Base-by-base conservation (phyloP, 345 rosid species). In the Streptanthus diversifolius region DNA sequence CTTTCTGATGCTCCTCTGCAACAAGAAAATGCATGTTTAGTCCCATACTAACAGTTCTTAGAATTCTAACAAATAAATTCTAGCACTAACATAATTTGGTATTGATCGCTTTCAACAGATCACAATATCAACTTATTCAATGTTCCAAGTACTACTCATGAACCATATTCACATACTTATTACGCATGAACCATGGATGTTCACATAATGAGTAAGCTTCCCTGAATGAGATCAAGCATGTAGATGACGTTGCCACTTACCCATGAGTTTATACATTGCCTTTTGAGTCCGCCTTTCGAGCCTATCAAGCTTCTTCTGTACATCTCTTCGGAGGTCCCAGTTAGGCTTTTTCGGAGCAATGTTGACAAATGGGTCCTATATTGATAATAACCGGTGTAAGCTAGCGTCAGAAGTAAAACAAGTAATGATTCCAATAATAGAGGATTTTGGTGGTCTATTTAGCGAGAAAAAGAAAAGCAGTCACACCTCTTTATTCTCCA, bases 281-380 rank as follows among this genome's bases (percentile, higher is more conserved):
- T 90, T 91, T 56, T 87, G 93, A 5, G 97, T 91, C 36, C 93
- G 88, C 72, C 82, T 88, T 71, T 91, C 98, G 8, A 95, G 99
- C 81, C 88, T 95, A 79, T 92, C 91, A 43, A 92, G 93, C 90
- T 92, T 95, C 88, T 88, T 93, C 79, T 89, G 96, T 49, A 90
- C 90, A 78, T 90, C 97, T 68, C 98, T 92, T 49, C 95, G 81
- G 15, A 95, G 83, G 83, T 95, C 96, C 99, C 96, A 92, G 71
- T 95, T 95, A 8, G 99, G 96, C 75, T 95, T 92, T 85, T 95
- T 92, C 3, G 99, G 99, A 74, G 98, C 98, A 72, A 95, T 92
- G 82, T 87, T 95, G 70, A 85, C 84, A 76, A 95, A 88, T 10
- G 99, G 98, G 81, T 95, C 97, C 99, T 87, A 48, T 1, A 76